phyloP scores from a whole-genome alignment of 2,329 filamentous ascomycete genomes.

The Aspergillus sp. region DNA sequence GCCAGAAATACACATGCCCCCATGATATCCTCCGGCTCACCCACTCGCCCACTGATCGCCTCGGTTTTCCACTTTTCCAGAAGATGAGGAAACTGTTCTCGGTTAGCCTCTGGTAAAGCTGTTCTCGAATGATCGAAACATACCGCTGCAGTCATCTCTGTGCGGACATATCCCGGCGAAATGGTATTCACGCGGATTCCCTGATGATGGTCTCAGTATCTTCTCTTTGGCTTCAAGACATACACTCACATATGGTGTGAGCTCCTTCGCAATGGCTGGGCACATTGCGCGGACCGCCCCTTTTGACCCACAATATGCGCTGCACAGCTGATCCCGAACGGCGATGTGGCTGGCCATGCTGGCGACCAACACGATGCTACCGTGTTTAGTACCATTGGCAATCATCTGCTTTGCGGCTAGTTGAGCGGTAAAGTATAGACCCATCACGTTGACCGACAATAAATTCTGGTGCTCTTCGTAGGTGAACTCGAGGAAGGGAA shows the following conservation, averaged over 20 bases:
- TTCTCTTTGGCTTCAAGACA: no score
- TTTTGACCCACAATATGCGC: slow-evolving; percentile 49
- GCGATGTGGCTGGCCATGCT: slow-evolving; percentile 54
- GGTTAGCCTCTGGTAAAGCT: slow-evolving; percentile 1
- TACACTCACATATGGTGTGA: slow-evolving; percentile 34
- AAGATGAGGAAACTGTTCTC: slow-evolving; percentile 42
- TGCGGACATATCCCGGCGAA: slow-evolving; percentile 40
- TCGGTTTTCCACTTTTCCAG: slow-evolving; percentile 50
- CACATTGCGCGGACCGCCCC: slow-evolving; percentile 49
- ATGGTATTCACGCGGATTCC: slow-evolving; percentile 44
- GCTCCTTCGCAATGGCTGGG: slow-evolving; percentile 47
- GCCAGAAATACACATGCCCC: slow-evolving; percentile 50
- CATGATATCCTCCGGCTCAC: slow-evolving; percentile 50
- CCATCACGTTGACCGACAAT: slow-evolving; percentile 44
- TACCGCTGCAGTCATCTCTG: slow-evolving; percentile 33
- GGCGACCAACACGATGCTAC: slow-evolving; percentile 54
- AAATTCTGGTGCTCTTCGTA: slow-evolving; percentile 43
- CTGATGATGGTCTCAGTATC: slow-evolving; percentile 13
- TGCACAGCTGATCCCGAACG: slow-evolving; percentile 48
- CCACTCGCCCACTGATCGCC: slow-evolving; percentile 48
- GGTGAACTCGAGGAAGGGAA: slow-evolving; percentile 45
- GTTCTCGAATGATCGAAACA: slow-evolving; percentile 4
- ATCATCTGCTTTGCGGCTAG: slow-evolving; percentile 52
- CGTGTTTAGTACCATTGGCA: slow-evolving; percentile 48
- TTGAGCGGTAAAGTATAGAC: slow-evolving; percentile 48